Conservation (phyloP, 768 basidiomycete species). For the Naganishia vishniacii region DNA sequence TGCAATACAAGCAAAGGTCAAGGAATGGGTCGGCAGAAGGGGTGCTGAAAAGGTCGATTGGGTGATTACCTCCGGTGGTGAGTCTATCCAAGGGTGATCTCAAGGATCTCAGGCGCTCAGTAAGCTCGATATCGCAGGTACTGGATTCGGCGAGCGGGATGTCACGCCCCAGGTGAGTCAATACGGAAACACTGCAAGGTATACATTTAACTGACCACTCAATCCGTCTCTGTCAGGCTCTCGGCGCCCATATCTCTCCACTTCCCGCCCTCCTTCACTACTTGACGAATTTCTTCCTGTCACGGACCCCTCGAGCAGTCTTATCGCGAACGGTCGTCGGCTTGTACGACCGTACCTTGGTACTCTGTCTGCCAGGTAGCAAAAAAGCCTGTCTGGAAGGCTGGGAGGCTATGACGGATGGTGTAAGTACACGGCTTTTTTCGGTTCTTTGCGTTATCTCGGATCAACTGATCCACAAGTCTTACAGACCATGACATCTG, state of each 20-base stretch:
- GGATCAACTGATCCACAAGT: neutral
- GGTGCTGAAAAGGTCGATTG: conserved; percentile 57
- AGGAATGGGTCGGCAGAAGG: conserved; percentile 50
- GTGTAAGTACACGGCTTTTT: conserved; percentile 60
- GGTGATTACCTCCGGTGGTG: conserved; percentile 75
- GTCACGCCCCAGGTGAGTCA: conserved; percentile 68
- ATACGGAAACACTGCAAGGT: neutral
- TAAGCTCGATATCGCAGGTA: conserved; percentile 41
- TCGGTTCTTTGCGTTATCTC: neutral
- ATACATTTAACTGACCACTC: neutral
- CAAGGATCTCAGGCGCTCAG: neutral
- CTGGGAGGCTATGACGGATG: conserved; percentile 51
- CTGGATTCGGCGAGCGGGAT: conserved; percentile 76
- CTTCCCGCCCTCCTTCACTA: conserved; percentile 68
- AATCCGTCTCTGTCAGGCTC: conserved; percentile 47
- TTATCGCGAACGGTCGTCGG: conserved; percentile 79
- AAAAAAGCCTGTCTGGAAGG: conserved; percentile 75
- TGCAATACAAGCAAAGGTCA: conserved; percentile 55
- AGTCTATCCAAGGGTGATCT: neutral
- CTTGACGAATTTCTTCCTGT: conserved; percentile 62
- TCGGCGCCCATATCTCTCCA: conserved; percentile 40
- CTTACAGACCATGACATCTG: conserved; percentile 16
- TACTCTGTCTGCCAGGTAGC: conserved; percentile 78
- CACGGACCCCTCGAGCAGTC: conserved; percentile 71
- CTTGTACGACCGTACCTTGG: conserved; percentile 60